Percentiles rank a stretch among this genome's conserved stretches.
Conservation (phyloP, 352 stramenopile genomes). For the Phytophthora fragariae region DNA sequence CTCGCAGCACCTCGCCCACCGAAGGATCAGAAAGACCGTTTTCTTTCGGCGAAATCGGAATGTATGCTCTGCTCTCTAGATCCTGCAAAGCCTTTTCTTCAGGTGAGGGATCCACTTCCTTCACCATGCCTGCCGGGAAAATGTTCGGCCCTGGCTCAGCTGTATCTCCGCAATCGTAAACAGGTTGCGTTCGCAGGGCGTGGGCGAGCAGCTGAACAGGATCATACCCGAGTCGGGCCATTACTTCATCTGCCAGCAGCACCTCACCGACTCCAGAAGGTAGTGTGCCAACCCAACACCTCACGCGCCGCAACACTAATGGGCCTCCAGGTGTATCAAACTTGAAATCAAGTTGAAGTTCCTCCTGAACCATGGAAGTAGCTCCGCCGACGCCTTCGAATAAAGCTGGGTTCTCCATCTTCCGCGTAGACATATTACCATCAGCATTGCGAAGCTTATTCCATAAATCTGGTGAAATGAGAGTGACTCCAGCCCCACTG, state of each 20-base stretch:
- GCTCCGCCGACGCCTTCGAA: background rate
- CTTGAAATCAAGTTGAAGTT: background rate
- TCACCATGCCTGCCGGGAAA: background rate
- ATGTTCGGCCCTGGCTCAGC: background rate
- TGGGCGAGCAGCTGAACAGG: background rate
- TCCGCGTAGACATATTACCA: background rate
- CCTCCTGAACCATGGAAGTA: background rate
- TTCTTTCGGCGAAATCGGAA: background rate
- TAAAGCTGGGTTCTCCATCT: background rate
- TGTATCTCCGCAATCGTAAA: background rate
- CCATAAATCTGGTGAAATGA: background rate
- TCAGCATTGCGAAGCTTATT: background rate
- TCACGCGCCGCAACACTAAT: background rate
- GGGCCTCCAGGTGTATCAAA: conserved; percentile 1
- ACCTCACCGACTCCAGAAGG: background rate
- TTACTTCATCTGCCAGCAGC: background rate
- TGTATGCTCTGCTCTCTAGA: background rate
- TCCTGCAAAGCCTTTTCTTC: background rate
- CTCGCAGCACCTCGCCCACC: background rate
- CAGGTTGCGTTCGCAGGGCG: background rate
- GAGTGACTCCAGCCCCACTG: background rate
- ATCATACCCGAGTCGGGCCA: background rate
- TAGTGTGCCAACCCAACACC: background rate
- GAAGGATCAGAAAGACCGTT: background rate
- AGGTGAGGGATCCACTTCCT: background rate